Evolutionary conservation across 75 land plant species (phyloP), one percentile per base, ranked within the genome.

Genomic region (Cunninghamia lanceolata): DNA sequence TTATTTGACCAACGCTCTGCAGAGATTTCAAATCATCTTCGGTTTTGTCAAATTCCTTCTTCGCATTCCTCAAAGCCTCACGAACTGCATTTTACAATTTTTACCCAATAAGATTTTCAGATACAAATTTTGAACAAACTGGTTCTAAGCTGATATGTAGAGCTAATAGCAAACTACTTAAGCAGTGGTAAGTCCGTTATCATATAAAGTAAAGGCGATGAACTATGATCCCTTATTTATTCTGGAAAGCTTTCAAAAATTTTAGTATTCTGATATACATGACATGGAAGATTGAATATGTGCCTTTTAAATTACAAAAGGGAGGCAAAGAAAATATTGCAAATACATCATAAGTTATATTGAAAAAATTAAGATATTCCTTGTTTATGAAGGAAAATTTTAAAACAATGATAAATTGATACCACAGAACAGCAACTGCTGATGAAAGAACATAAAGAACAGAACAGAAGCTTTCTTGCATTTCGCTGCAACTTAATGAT

Each of bases 21-120:
- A 98, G 94, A 78, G 99, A 98, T 91, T 98, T 98, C 86, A 96
- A 87, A 86, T 98, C 99, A 91, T 98, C 99, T 89, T 97, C 99
- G 14, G 99, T 97, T 87, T 94, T 97, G 85, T 94, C 93, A 88
- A 93, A 97, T 34, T 97, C 99, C 86, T 96, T 97, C 88, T 94
- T 96, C 16, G 99, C 84, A 79, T 74, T 84, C 83, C 93, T 86
- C 82, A 94, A 84, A 85, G 89, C 95, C 84, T 97, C 99, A 82
- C 95, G 93, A 70, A 89, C 99, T 97, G 92, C 86, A 91, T 19
- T 66, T 82, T 40, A 66, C 19, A 9, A 86, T 81, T 85, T 63
- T 76, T 30, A 5, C 70, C 45, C 35, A 68, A 38, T 32, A 85
- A 32, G 25, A 35, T 39, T 38, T n/a, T 82, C 40, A 53, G 17